Percentiles rank a stretch among this genome's conserved stretches.
These are phyloP conservation scores for Athelia sp. DNA, from an alignment of 1,284 basidiomycete species.

Conservation along the genomic window DNA sequence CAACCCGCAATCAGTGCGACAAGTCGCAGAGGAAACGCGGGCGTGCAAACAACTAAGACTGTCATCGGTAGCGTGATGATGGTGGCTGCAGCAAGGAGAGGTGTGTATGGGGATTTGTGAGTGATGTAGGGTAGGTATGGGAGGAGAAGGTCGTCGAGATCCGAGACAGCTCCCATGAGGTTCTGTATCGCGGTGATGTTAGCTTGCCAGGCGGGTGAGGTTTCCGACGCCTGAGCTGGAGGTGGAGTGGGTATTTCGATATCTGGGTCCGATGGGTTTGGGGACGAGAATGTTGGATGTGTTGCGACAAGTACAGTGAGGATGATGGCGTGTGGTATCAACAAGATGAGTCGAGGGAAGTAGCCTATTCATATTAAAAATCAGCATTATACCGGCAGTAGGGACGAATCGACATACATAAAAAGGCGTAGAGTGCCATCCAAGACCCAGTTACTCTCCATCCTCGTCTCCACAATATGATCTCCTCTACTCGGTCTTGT, in stretches of 20 bases:
- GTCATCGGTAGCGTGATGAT: constrained; percentile 38
- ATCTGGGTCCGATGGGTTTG: constrained; percentile 5
- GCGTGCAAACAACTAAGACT: constrained; percentile 41
- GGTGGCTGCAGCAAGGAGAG: constrained; percentile 41
- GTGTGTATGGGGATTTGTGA: constrained; percentile 50
- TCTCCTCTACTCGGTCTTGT: constrained; percentile 71
- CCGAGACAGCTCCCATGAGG: constrained; percentile 70
- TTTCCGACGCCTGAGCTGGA: constrained; percentile 35
- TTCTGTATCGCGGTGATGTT: constrained; percentile 80
- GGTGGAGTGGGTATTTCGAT: constrained; percentile 7
- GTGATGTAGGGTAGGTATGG: constrained; percentile 27
- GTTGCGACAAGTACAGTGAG: constrained; percentile 54
- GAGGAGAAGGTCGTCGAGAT: constrained; percentile 34
- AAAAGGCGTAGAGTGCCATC: constrained; percentile 63
- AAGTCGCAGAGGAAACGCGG: constrained; percentile 55
- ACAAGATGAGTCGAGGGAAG: constrained; percentile 58
- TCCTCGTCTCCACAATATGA: constrained; percentile 67
- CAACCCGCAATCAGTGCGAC: constrained; percentile 54
- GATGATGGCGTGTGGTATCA: constrained; percentile 56
- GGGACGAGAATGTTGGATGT: constrained; percentile 35
- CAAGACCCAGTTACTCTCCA: constrained; percentile 62
- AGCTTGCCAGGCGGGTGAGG: constrained; percentile 66
- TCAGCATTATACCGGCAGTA: not conserved
- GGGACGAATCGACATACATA: constrained; percentile 48
- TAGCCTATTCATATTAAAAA: constrained; percentile 39